Evolutionary conservation across 768 basidiomycete genomes (phyloP).

Genomic region (Clitopilus hobsonii): DNA sequence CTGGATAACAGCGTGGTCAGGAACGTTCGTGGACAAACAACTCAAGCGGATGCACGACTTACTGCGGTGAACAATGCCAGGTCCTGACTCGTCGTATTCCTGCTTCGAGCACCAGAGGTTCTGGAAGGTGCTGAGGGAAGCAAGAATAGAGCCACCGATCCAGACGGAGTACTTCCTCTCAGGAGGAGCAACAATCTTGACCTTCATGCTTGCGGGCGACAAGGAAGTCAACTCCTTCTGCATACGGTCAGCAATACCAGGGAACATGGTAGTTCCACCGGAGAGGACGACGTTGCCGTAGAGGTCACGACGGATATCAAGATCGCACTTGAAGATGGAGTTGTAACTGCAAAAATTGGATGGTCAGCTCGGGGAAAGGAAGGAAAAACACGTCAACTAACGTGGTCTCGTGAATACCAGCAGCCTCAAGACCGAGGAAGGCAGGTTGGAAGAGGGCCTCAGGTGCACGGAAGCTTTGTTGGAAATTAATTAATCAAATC

Average conservation of each 20-base stretch:
- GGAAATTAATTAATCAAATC: slow-evolving; percentile 38
- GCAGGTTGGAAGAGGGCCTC: slow-evolving; percentile 94
- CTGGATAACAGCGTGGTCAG: slow-evolving; percentile 10
- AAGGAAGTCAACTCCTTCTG: slow-evolving; percentile 88
- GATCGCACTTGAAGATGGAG: slow-evolving; percentile 86
- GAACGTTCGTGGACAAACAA: not conserved
- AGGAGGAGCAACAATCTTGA: slow-evolving; percentile 91
- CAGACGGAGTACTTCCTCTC: slow-evolving; percentile 96
- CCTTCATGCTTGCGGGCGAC: slow-evolving; percentile 88
- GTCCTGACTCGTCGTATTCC: slow-evolving; percentile 86
- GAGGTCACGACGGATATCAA: slow-evolving; percentile 78
- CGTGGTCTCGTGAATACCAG: slow-evolving; percentile 92
- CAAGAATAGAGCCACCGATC: slow-evolving; percentile 86
- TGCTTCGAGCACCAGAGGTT: slow-evolving; percentile 93
- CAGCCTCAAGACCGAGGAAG: slow-evolving; percentile 83
- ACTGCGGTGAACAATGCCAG: slow-evolving; percentile 79
- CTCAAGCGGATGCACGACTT: slow-evolving; percentile 25
- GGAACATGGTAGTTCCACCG: slow-evolving; percentile 94
- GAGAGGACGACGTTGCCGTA: slow-evolving; percentile 85
- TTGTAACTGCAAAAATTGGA: slow-evolving; percentile 50
- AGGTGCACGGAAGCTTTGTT: slow-evolving; percentile 80
- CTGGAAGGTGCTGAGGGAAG: slow-evolving; percentile 93
- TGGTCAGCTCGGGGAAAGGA: slow-evolving; percentile 3
- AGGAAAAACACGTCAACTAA: slow-evolving; percentile 21
- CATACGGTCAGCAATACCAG: slow-evolving; percentile 94